Base-by-base conservation (phyloP, 1,139 yeast genomes). In the Sugiyamaella xylanicola region DNA sequence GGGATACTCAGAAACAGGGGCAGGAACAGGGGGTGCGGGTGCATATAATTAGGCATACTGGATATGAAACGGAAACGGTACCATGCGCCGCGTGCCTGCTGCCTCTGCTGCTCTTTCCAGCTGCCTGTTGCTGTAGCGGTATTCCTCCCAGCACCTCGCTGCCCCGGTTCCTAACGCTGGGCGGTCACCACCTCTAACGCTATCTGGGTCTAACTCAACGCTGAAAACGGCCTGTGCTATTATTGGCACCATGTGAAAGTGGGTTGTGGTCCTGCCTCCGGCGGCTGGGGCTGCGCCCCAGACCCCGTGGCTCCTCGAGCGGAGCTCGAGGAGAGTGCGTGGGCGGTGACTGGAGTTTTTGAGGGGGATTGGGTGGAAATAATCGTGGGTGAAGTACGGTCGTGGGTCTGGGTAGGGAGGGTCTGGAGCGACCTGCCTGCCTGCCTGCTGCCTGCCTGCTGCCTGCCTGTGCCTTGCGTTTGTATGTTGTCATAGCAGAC, bases 1-100 rank as follows among this genome's bases (percentile, higher is more conserved):
- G 46, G 46, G 36, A 42, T 19, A 11, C 35, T 25, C 35, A 42
- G 27, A 45, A 43, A 45, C 48, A 32, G 48, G 48, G 48, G 37
- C 37, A 32, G 37, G 37, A 32, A 32, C 37, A 32, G 48, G 48
- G 21, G 20, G 27, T 40, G 22, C 27, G 3, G 29, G 8, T 40
- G 44, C 44, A 40, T 40, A 40, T 40, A 40, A 7, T 42, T 42
- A 42, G 21, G 46, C 36, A 42, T 42, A 40, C 44, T 21, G 17
- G 15, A 40, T 40, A 17, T 32, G 48, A 45, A 45, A 45, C 48
- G 19, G 17, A 7, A 40, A 7, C 9, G 44, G 29, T 7, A n/a
- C 11, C 29, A n/a, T 29, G 44, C 44, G 44, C 42, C 42, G 22
- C 42, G 20, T 25, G 29, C 29, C 29, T 25, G 9, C 29, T 9